Conservation (phyloP, 345 rosid genomes). For the Arabis hirsuta region DNA sequence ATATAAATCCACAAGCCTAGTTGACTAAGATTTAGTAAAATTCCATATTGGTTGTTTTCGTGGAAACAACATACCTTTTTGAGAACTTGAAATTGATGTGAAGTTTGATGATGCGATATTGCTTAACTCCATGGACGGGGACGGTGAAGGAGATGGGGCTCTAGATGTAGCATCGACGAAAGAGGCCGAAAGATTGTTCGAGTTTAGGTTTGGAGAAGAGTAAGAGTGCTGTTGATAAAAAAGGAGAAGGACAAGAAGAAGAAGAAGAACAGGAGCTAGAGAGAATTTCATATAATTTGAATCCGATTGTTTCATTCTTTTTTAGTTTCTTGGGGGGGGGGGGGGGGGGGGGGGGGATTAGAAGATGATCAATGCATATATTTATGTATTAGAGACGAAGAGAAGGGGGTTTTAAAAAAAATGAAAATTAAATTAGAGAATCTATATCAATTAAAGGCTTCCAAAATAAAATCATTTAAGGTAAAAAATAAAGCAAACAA, state of each 20-base stretch:
- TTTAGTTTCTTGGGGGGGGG: not conserved
- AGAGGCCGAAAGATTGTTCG: conserved; percentile 9
- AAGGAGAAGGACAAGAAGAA: conserved; percentile 25
- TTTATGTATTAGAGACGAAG: not conserved
- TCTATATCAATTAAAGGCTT: conserved; percentile 17
- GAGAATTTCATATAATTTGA: conserved; percentile 30
- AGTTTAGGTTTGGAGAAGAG: conserved; percentile 12
- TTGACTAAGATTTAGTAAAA: not conserved
- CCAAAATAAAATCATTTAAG: conserved; percentile 12
- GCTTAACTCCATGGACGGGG: conserved; percentile 13
- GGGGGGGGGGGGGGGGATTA: not conserved
- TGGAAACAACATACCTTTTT: conserved; percentile 14
- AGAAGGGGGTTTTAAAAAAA: not conserved
- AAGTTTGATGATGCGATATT: conserved; percentile 18
- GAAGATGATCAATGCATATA: not conserved
- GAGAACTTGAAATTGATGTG: not conserved
- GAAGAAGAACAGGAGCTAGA: conserved; percentile 7
- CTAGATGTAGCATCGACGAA: conserved; percentile 31
- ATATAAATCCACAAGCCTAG: not conserved
- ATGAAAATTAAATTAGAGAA: not conserved
- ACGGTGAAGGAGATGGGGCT: conserved; percentile 30
- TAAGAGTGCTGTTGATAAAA: conserved; percentile 5
- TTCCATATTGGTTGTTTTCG: not conserved
- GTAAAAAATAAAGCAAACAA: not conserved
- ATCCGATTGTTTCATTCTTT: conserved; percentile 5